A percentile compares a stretch with the other conserved stretches of the same genome.
Conservation (phyloP, 2,329 filamentous ascomycete species). For the Chaetomiaceae sp. region DNA sequence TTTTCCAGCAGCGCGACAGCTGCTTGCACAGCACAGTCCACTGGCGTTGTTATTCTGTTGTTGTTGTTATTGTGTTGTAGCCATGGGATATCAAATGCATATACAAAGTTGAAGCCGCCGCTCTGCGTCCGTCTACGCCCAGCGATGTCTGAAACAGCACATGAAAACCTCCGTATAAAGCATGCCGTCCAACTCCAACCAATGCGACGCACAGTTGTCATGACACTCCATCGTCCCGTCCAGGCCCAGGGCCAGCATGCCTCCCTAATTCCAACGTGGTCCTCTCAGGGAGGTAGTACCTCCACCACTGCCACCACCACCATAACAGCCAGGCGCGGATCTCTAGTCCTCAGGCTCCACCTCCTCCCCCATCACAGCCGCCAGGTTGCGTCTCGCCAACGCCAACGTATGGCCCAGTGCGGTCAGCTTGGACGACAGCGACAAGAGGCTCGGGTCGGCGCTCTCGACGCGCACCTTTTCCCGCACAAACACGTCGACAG, state of each 20-base stretch:
- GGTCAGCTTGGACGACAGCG: slow-evolving; percentile 74
- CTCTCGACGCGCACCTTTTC: slow-evolving; percentile 88
- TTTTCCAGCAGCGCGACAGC: neutral
- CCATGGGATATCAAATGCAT: slow-evolving; percentile 1
- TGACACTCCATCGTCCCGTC: neutral
- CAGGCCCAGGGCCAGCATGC: neutral
- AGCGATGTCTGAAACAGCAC: slow-evolving; percentile 19
- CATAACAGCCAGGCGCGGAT: neutral
- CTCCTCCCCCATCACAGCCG: slow-evolving; percentile 65
- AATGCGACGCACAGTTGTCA: slow-evolving; percentile 19
- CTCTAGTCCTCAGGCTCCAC: slow-evolving; percentile 30
- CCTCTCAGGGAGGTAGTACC: no score
- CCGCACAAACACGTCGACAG: slow-evolving; percentile 73
- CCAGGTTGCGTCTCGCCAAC: slow-evolving; percentile 65
- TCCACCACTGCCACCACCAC: no score
- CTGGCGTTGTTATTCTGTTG: slow-evolving; percentile 1
- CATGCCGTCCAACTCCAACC: slow-evolving; percentile 22
- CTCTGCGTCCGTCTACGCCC: neutral
- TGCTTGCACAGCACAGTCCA: neutral
- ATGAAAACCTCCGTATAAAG: slow-evolving; percentile 18
- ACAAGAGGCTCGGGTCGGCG: slow-evolving; percentile 81
- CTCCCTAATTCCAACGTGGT: no score
- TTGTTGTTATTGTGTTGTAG: neutral
- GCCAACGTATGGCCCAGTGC: slow-evolving; percentile 70
- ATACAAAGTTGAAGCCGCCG: neutral